Percentiles rank a stretch among this genome's conserved stretches.
Evolutionary conservation across 2,329 filamentous ascomycete genomes (phyloP).

Genomic region (Polytolypa hystricis): DNA sequence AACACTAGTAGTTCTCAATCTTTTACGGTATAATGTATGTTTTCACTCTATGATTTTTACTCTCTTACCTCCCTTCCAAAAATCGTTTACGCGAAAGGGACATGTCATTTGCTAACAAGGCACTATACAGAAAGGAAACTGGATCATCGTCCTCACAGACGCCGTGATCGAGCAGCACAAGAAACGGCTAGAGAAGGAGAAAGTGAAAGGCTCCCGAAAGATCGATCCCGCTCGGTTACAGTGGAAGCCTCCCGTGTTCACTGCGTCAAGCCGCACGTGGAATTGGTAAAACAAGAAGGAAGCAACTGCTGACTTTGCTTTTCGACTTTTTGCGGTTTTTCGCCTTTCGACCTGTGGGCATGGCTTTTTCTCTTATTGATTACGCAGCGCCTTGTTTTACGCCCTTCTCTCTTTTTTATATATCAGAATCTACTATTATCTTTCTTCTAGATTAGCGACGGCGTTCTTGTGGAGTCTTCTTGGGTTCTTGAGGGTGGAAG

Average conservation of each 20-base stretch:
- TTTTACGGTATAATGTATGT: slow-evolving; percentile 75
- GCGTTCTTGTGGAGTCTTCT: too few relatives aligned
- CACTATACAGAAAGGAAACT: slow-evolving; percentile 62
- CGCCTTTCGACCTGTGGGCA: neutral
- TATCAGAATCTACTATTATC: neutral
- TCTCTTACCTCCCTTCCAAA: neutral
- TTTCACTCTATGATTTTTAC: too few relatives aligned
- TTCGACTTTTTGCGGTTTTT: neutral
- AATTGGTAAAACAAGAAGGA: too few relatives aligned
- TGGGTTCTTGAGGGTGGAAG: too few relatives aligned
- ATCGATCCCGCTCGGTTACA: slow-evolving; percentile 72
- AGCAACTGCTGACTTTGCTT: slow-evolving; percentile 1
- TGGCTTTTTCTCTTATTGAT: neutral
- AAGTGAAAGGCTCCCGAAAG: slow-evolving; percentile 58
- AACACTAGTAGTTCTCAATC: slow-evolving; percentile 83
- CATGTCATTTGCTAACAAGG: neutral
- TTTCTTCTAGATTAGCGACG: too few relatives aligned
- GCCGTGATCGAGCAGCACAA: slow-evolving; percentile 60
- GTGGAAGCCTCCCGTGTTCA: slow-evolving; percentile 96
- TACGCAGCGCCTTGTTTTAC: too few relatives aligned
- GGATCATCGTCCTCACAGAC: slow-evolving; percentile 87
- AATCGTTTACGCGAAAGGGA: neutral
- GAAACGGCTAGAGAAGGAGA: slow-evolving; percentile 67
- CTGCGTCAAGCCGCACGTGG: slow-evolving; percentile 82
- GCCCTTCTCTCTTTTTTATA: neutral